Evolutionary conservation across 2,329 filamentous ascomycete genomes (phyloP), one percentile per base, ranked within the genome.

Genomic region (Cytospora piceicola): DNA sequence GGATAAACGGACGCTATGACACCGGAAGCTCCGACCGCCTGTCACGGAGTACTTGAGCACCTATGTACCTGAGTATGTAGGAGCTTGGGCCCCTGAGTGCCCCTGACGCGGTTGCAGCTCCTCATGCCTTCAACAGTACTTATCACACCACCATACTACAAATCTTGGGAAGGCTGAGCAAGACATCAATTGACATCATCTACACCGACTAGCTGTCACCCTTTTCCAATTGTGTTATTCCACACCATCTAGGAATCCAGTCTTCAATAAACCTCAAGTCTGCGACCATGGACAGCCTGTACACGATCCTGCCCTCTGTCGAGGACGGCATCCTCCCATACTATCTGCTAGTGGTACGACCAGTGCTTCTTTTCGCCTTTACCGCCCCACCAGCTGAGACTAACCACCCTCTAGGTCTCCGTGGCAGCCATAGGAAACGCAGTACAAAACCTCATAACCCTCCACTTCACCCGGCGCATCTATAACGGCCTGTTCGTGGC

Each of bases 381-480:
- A 22, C 29, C 52, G 11, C 57, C 46, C 32, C 39, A 9, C n/a
- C 12, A 14, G 9, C 39, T 29, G 55, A 58, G 46, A 51, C 36
- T 55, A 8, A 64, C 51, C 39, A 11, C 32, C 17, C 4, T 58
- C 30, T 70, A 97, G 94, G 85, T 96, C 75, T 93, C 93, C 64
- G 75, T 93, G 64, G 85, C 96, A 65, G 93, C 94, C 34, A 83
- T 95, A 66, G 90, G 87, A 73, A 99, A 99, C 82, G 90, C 88
- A 42, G 76, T 96, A 56, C 94, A 97, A 82, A 88, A 91, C 75
- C 96, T 96, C 79, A 73, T 81, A 42, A 96, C 93, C 22, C 84
- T 94, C 4, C 83, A 88, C 76, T 96, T 92, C 80, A 93, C 93
- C 9, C 88, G 89, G n/a, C 90, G 92, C 76, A 87, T 98, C 74